These are phyloP conservation scores for Boletus sp. DNA, from an alignment of 768 basidiomycete species.

Conservation along the genomic window DNA sequence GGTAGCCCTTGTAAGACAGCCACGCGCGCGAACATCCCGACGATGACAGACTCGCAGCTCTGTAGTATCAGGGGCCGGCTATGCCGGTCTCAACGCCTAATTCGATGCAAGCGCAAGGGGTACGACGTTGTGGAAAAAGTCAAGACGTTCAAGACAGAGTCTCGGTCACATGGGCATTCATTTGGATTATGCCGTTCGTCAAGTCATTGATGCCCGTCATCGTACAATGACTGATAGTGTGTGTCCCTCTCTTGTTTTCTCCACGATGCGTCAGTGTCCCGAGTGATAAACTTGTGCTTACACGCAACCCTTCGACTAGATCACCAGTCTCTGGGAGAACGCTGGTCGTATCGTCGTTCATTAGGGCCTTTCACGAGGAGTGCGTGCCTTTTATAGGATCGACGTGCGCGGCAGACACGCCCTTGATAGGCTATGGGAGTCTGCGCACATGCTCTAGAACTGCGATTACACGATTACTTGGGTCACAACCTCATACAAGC, in stretches of 20 bases:
- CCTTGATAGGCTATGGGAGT: slow-evolving; percentile 19
- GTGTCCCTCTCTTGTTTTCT: not conserved
- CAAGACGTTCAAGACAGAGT: slow-evolving; percentile 4
- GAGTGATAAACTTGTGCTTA: not conserved
- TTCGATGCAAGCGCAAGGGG: slow-evolving; percentile 25
- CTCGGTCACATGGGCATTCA: slow-evolving; percentile 14
- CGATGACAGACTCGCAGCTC: not conserved
- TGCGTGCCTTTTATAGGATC: not conserved
- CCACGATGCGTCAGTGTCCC: not conserved
- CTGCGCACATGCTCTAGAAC: slow-evolving; percentile 10
- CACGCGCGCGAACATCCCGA: not conserved
- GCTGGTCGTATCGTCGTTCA: slow-evolving; percentile 22
- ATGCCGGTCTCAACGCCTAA: slow-evolving; percentile 29
- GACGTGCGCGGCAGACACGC: not conserved
- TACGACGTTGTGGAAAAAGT: too few species aligned
- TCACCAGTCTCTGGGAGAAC: slow-evolving; percentile 26
- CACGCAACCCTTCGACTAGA: not conserved
- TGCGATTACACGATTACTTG: slow-evolving; percentile 8
- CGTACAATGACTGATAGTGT: not conserved
- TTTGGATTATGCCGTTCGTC: too few species aligned
- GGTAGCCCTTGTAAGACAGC: not conserved
- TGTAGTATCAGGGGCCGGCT: slow-evolving; percentile 16
- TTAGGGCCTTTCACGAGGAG: not conserved
- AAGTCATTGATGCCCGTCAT: too few species aligned
- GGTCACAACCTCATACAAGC: slow-evolving; percentile 23